phyloP scores from a whole-genome alignment of 2,329 filamentous ascomycete genomes.

The Diplodia intermedia region DNA sequence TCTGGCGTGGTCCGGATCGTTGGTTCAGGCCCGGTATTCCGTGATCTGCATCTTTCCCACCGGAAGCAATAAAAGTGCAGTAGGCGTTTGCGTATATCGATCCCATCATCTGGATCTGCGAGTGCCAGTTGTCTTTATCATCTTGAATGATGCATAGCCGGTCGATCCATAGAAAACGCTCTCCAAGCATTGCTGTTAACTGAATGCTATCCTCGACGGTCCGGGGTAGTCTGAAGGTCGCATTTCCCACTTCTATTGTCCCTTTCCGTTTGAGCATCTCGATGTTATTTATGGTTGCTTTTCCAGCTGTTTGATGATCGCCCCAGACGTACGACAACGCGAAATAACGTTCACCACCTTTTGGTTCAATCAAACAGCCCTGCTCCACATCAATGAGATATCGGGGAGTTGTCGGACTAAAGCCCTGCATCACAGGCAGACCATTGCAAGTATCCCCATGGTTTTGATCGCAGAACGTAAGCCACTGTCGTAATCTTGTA shows the following conservation, averaged over 20 bases:
- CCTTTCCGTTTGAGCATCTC: not conserved
- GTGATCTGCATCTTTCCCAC: not conserved
- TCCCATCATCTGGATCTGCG: not conserved
- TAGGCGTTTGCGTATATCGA: slow-evolving; percentile 4
- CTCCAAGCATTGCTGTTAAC: not conserved
- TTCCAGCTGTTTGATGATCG: not conserved
- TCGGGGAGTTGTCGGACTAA: not conserved
- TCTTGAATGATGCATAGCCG: not conserved
- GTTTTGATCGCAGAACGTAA: not conserved
- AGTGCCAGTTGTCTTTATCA: not conserved
- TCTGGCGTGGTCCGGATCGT: not conserved
- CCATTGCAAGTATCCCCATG: not conserved
- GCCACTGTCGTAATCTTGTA: not conserved
- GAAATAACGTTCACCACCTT: not conserved
- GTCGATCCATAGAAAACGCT: not conserved
- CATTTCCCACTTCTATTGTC: not conserved
- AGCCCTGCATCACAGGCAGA: not conserved
- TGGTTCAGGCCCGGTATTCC: not conserved
- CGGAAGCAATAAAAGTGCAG: not conserved
- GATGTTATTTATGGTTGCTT: not conserved
- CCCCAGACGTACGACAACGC: not conserved
- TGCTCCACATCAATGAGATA: not conserved
- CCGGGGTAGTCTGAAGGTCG: not conserved
- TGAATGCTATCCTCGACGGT: not conserved
- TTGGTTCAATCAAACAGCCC: not conserved